These are phyloP conservation scores for Pyrenula massariospora DNA, from an alignment of 495 filamentous ascomycete species.

Conservation along the genomic window DNA sequence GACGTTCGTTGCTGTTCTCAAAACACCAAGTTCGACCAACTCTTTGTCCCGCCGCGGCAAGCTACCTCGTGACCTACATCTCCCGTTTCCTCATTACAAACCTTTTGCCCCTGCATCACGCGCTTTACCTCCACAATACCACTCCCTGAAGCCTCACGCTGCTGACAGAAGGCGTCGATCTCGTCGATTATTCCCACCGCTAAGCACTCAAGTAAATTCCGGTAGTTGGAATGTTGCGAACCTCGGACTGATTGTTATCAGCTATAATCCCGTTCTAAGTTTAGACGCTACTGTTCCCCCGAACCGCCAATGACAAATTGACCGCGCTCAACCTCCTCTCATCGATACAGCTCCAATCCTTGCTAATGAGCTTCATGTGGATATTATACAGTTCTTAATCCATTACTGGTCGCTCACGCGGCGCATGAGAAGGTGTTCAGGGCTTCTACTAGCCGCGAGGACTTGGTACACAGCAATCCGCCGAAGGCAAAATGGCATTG, in stretches of 20 bases:
- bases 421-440: background rate
- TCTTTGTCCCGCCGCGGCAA: background rate
- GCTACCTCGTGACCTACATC: background rate
- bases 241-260: background rate
- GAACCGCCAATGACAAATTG: background rate
- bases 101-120: background rate
- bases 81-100: background rate
- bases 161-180: background rate
- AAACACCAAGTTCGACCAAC: background rate
- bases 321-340: too few species aligned
- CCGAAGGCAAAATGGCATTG: constrained; percentile 3
- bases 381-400: background rate
- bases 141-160: background rate
- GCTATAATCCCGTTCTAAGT: background rate
- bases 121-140: background rate
- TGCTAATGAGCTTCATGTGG: background rate
- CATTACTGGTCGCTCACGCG: background rate
- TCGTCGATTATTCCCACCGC: background rate
- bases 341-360: background rate
- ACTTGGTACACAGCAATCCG: background rate
- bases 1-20: background rate
- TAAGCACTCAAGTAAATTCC: too few species aligned
- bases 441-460: background rate
- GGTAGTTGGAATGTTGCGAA: too few species aligned
- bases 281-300: background rate